Base-by-base conservation (phyloP, 129 eudicot genomes). In the Gnaphalium uliginosum region DNA sequence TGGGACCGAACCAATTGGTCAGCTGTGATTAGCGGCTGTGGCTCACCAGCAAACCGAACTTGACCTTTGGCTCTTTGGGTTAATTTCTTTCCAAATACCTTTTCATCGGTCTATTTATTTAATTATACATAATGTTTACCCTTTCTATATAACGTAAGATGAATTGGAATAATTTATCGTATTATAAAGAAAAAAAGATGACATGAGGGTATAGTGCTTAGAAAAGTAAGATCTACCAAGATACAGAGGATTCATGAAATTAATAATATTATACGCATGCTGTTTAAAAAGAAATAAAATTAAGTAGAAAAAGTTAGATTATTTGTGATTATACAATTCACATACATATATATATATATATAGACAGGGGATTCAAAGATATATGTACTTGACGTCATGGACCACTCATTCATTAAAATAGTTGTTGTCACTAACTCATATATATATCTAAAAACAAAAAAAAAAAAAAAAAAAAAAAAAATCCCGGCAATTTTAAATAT, bases 21-120 rank as follows among this genome's bases (percentile, higher is more conserved):
- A 63, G 30, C 22, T 17, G 5, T 2, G 25, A 32, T n/a, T 51
- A 27, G 29, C 70, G 60, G 29, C 69, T 61, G 37, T 21, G 27
- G n/a, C 56, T 23, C 69, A 60, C 27, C 70, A 6, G 66, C 76
- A 54, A 60, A 39, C 58, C 26, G 29, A 60, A 17, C 43, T 74
- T 74, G 70, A 74, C 78, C 46, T 74, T 35, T 73, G 77, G 67
- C 57, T 58, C 26, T 61, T 60, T 61, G 69, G 68, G n/a, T 46
- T 46, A 46, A 4, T 6, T 2, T 14, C n/a, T 41, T n/a, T 61
- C 61, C 23, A 41, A 6, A 61, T 41, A 25, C 54, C 70, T 74
- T 74, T 59, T 37, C 77, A 23, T 24, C 58, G 24, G 22, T 23
- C 10, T 59, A 7, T 56, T 72, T 30, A 71, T 0, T n/a, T n/a